A percentile compares a stretch with the other conserved stretches of the same genome.
Evolutionary conservation across 2,329 filamentous ascomycete species (phyloP).

Genomic region (Clonostachys sp.): DNA sequence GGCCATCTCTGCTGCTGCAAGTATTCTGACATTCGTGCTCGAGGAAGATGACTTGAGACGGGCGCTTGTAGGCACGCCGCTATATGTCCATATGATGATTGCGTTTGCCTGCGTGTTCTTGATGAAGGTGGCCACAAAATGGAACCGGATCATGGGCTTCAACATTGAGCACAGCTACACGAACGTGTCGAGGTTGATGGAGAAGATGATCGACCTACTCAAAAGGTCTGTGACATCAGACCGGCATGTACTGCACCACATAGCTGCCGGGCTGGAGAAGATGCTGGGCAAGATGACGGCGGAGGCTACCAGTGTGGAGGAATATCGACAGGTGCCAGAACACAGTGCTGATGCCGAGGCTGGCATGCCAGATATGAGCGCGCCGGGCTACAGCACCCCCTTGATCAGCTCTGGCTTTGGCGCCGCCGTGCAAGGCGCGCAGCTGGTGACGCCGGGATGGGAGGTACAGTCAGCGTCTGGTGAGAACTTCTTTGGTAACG

Average conservation of each 20-base stretch:
- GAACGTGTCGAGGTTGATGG: constrained; percentile 18
- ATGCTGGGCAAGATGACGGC: constrained; percentile 16
- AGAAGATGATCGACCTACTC: constrained; percentile 21
- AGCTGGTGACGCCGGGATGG: background rate
- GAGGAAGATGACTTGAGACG: constrained; percentile 20
- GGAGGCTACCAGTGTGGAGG: background rate
- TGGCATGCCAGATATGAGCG: too few species aligned
- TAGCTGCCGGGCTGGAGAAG: constrained; percentile 25
- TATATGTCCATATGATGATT: constrained; percentile 23
- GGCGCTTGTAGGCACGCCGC: constrained; percentile 20
- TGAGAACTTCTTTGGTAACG: constrained; percentile 8
- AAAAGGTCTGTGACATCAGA: constrained; percentile 21
- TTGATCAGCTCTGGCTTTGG: background rate
- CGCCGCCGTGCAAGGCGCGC: background rate
- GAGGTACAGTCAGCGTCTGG: background rate
- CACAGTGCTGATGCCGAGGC: background rate
- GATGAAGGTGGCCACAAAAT: constrained; percentile 22
- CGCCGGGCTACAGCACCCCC: background rate
- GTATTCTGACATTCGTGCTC: constrained; percentile 18
- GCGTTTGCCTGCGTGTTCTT: constrained; percentile 23
- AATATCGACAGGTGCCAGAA: background rate
- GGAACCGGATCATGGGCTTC: constrained; percentile 22
- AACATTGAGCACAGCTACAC: constrained; percentile 20
- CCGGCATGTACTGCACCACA: constrained; percentile 27
- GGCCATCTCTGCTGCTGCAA: constrained; percentile 27